Evolutionary conservation across 306 rosid species (phyloP), one percentile per base, ranked within the genome.

Genomic region (Acacia crassicarpa): DNA sequence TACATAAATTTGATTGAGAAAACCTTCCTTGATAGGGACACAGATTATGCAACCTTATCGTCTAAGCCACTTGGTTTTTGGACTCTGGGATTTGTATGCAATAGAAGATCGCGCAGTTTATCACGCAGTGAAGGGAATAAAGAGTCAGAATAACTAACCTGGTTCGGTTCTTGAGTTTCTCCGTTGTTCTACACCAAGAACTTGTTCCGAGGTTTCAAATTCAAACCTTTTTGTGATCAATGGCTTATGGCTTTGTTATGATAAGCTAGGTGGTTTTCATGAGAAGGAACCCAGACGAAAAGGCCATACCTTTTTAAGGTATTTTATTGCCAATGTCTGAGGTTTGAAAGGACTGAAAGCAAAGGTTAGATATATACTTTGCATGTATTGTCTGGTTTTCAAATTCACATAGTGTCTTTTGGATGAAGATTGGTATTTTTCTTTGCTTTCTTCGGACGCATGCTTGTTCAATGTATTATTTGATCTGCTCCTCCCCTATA

Each of bases 401-500:
- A 81, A 85, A 77, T 85, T 90, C n/a, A 69, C 10, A 67, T 20
- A 68, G 75, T 76, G 67, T 83, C 86, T 77, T 85, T 70, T 72
- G 80, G 13, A 30, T 70, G 67, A 92, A 93, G 93, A 17, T 82
- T 91, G 74, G 90, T 85, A 92, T 93, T 70, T n/a, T n/a, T 88
- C 70, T 56, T 83, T 87, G 80, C 82, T 88, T 65, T 85, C 77
- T 56, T 69, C 74, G 33, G 56, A 78, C 74, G 78, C 66, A 77
- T 62, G 1, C 46, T 69, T 12, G 72, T 77, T 86, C 56, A 76
- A n/a, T 30, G 17, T 41, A 77, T 80, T 77, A 27, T 56, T 62
- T 77, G 46, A 69, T 67, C 35, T 74, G 80, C 5, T 69, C 4
- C 4, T 32, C 46, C 63, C 73, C 5, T 7, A 32, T 32, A 32